A percentile compares a stretch with the other conserved stretches of the same genome.
phyloP scores from a whole-genome alignment of 257 asterid genomes.

The Penstemon barbatus region DNA sequence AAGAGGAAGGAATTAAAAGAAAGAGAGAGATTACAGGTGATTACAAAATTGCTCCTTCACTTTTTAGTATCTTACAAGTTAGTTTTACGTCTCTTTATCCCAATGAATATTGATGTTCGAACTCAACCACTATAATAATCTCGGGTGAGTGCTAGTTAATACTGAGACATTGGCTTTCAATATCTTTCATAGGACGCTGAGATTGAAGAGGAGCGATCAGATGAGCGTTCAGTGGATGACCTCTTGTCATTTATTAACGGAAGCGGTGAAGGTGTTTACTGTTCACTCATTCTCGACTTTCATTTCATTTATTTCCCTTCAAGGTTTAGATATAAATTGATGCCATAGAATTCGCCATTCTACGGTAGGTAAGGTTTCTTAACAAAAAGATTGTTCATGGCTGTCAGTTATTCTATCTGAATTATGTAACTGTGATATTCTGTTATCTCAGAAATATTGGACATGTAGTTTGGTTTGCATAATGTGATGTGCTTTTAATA shows the following conservation, averaged over 20 bases:
- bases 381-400: too few relatives aligned
- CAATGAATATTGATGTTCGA: constrained; percentile 22
- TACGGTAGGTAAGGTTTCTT: too few relatives aligned
- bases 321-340: too few relatives aligned
- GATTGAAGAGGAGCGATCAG: constrained; percentile 64
- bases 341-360: too few relatives aligned
- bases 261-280: constrained; percentile 44
- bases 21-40: constrained; percentile 79
- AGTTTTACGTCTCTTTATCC: constrained; percentile 23
- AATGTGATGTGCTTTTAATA: too few relatives aligned
- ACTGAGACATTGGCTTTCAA: constrained; percentile 31
- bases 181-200: constrained; percentile 60
- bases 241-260: constrained; percentile 71
- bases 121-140: constrained; percentile 14
- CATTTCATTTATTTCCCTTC: too few relatives aligned
- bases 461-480: too few relatives aligned
- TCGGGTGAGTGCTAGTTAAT: constrained; percentile 24
- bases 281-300: constrained; percentile 1
- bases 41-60: constrained; percentile 22
- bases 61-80: constrained; percentile 21
- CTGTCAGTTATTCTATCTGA: too few relatives aligned
- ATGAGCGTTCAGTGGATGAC: constrained; percentile 74
- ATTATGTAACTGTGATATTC: too few relatives aligned
- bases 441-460: too few relatives aligned
- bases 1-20: constrained; percentile 92